Base-by-base conservation (phyloP, 768 basidiomycete species). In the Lentinus tigrinus region DNA sequence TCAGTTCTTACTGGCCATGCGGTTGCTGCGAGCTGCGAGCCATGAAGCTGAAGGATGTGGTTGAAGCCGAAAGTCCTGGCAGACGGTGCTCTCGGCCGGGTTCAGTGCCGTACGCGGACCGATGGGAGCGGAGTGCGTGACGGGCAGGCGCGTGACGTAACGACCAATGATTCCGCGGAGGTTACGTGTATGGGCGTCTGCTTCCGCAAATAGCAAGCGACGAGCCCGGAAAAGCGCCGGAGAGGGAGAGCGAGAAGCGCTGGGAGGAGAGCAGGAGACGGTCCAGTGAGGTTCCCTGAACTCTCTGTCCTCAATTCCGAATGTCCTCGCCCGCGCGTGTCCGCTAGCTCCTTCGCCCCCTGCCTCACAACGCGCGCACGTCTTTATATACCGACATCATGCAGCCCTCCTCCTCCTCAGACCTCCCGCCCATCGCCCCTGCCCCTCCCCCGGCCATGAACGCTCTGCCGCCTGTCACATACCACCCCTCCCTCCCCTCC, bases 401-500 rank as follows among this genome's bases (percentile, higher is more conserved):
- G 61, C 56, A 50, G 17, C 23, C 60, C 40, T 47, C 64, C 34
- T 8, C 43, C 10, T 43, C 55, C 31, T 27, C 42, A 24, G 52
- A 47, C 54, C 46, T 43, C 49, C 54, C 52, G 53, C 54, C 60
- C 34, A 57, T 58, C 23, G 57, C 56, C 11, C 56, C 57, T 49
- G 58, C 60, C 39, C 58, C 56, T 17, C 54, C 56, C 17, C 56
- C 57, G 52, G 56, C 59, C 24, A 46, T 55, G 56, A 23, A 54
- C 62, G 31, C 39, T 11, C 57, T 57, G 46, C 66, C 53, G 16
- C 61, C 56, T 6, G 52, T 40, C 57, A 50, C 60, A 24, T 58
- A 63, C 24, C 63, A 62, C 28, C 60, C 64, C 57, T 60, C 64
- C 38, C 65, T 62, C 37, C 63, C 59, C 48, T 60, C 65, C 57